Base-by-base conservation (phyloP, 2,329 filamentous ascomycete genomes). In the Botrytis paeoniae region DNA sequence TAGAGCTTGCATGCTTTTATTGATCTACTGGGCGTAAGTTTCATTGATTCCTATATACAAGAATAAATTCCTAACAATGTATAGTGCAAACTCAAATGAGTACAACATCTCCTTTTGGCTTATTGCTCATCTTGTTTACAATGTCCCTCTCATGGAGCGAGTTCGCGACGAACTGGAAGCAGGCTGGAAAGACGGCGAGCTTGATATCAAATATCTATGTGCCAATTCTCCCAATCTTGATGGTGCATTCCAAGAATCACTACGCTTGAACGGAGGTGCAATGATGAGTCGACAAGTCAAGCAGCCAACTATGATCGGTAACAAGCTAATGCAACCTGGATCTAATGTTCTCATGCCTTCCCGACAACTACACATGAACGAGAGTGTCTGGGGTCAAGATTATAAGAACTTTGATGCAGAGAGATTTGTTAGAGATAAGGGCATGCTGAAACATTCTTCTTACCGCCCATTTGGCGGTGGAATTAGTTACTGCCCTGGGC, bases 31-130 rank as follows among this genome's bases (percentile, higher is more conserved):
- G 69, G 69, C 69, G 69, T 64, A 70, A 70, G 69, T 62, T 25
- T 41, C n/a, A 18, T 22, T 29, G 10, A 59, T 7, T 8, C 20
- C 57, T 29, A 1, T 10, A 25, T 37, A 10, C 2, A 18, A 35
- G 6, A 9, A 7, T 22, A 54, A 54, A 10, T 5, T 14, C 9
- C 57, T 70, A 35, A 70, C 54, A 16, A 25, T 20, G 0, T 10
- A 32, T 43, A 74, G 73, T 20, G 70, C 70, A 29, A 74, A 74
- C 39, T 65, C 51, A 25, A 74, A 74, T 63, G 73, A 64, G 25
- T 72, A 64, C 32, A 72, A 71, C n/a, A 62, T 69, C n/a, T 43
- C 43, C 5, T 74, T 74, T 63, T 74, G 73, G 73, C 64, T 72
- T 10, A 68, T 74, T 37, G 62, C 69, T 18, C 63, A 72, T 54